Conservation (phyloP, 164 flowering plant genomes). For the Nymphaea thermarum region DNA sequence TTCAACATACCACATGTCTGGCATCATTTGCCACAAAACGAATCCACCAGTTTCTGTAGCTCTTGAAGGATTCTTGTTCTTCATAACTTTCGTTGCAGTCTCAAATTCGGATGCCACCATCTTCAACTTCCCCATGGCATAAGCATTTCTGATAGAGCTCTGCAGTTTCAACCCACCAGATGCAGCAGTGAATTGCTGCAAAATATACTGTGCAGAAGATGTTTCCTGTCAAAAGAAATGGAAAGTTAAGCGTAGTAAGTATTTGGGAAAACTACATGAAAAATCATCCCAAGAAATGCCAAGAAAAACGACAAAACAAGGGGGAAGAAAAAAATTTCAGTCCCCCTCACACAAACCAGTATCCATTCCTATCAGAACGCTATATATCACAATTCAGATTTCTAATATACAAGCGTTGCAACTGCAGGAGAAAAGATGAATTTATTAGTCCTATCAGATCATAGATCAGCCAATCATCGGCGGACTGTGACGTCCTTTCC, state of each 20-base stretch:
- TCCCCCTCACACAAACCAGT: too few relatives aligned
- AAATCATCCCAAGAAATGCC: too few relatives aligned
- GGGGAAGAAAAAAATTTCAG: too few relatives aligned
- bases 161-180: conserved; percentile 51
- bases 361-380: too few relatives aligned
- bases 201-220: conserved; percentile 55
- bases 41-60: conserved; percentile 53
- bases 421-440: not conserved
- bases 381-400: not conserved
- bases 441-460: not conserved
- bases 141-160: conserved; percentile 41
- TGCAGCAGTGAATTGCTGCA: conserved; percentile 63
- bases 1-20: conserved; percentile 71
- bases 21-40: conserved; percentile 63
- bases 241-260: not conserved
- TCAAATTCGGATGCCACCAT: conserved; percentile 56
- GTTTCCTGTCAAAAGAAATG: conserved; percentile 28
- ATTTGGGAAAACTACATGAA: not conserved
- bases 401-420: not conserved
- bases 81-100: conserved; percentile 49
- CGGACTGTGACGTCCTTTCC: too few relatives aligned
- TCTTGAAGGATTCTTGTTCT: conserved; percentile 33
- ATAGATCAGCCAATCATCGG: not conserved
- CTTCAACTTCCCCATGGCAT: conserved; percentile 62
- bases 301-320: too few relatives aligned